Percentiles rank a stretch among this genome's conserved stretches.
Conservation (phyloP, 495 filamentous ascomycete genomes). For the Aspergillus saccharolyticus region DNA sequence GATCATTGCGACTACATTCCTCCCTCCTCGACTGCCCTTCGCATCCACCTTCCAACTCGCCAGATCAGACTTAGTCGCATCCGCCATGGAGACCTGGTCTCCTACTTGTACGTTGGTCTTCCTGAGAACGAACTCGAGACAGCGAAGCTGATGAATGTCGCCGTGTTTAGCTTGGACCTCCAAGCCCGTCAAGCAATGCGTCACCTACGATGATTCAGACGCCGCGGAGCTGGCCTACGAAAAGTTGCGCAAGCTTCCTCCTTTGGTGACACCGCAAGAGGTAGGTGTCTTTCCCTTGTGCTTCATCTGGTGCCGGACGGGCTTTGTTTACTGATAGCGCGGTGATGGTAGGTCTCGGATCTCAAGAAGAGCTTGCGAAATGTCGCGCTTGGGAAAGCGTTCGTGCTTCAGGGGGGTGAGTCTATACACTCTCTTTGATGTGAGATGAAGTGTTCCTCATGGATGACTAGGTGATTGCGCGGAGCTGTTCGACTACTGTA, state of each 20-base stretch:
- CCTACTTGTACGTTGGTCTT: conserved; percentile 26
- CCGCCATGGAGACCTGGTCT: conserved; percentile 15
- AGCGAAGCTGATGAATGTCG: not conserved
- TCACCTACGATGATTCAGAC: conserved; percentile 66
- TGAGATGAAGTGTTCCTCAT: not conserved
- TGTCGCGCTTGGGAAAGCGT: conserved; percentile 87
- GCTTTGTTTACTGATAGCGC: not conserved
- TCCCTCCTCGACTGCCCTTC: too few relatives aligned
- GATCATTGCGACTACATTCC: not conserved
- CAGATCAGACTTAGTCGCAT: not conserved
- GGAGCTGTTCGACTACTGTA: conserved; percentile 95
- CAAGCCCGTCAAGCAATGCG: conserved; percentile 89
- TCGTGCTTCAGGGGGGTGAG: conserved; percentile 81
- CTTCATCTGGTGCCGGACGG: too few relatives aligned
- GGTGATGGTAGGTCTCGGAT: conserved; percentile 56
- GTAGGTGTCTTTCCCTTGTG: conserved; percentile 26
- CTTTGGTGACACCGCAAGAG: conserved; percentile 81
- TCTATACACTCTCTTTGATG: not conserved
- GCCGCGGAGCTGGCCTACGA: conserved; percentile 58
- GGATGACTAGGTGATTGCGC: conserved; percentile 71
- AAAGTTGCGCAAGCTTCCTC: conserved; percentile 75
- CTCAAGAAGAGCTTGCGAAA: conserved; percentile 73
- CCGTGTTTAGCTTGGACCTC: conserved; percentile 65
- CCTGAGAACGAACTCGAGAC: too few relatives aligned
- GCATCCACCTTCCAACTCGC: too few relatives aligned